These are phyloP conservation scores for Colletotrichum sp. DNA, from an alignment of 2,329 filamentous ascomycete species.

Conservation along the genomic window DNA sequence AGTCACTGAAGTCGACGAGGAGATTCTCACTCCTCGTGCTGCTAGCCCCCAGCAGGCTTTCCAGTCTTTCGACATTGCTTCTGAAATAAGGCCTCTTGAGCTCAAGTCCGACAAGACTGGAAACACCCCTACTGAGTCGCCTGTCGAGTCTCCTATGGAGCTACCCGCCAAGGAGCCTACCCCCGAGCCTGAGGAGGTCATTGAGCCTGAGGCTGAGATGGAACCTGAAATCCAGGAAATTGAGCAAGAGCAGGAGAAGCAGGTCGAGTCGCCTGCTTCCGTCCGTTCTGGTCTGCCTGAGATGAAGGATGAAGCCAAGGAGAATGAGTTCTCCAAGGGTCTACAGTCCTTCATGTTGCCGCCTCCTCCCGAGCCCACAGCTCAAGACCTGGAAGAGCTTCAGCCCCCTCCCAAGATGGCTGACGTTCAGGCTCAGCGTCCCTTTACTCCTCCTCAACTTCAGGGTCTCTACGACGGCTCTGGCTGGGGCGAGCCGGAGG, in stretches of 20 bases:
- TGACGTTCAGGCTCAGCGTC: slow-evolving; percentile 42
- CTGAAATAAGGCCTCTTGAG: slow-evolving; percentile 16
- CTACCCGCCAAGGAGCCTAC: not conserved
- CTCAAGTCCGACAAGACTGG: slow-evolving; percentile 17
- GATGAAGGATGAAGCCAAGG: slow-evolving; percentile 27
- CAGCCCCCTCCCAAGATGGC: slow-evolving; percentile 35
- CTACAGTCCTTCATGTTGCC: slow-evolving; percentile 53
- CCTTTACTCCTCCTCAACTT: slow-evolving; percentile 57
- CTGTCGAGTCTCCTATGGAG: slow-evolving; percentile 9
- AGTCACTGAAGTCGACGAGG: slow-evolving; percentile 42
- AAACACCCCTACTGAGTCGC: slow-evolving; percentile 25
- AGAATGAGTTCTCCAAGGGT: slow-evolving; percentile 44
- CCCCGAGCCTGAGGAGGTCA: not conserved
- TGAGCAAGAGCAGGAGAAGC: slow-evolving; percentile 3
- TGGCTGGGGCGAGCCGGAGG: slow-evolving; percentile 62
- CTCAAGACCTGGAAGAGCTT: slow-evolving; percentile 30
- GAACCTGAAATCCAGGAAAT: not conserved
- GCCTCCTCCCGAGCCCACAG: slow-evolving; percentile 41
- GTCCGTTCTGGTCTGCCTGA: slow-evolving; percentile 28
- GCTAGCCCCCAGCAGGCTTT: slow-evolving; percentile 38
- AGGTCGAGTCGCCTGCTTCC: slow-evolving; percentile 28
- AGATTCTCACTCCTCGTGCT: slow-evolving; percentile 54
- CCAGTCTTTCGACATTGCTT: slow-evolving; percentile 13
- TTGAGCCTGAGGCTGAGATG: not conserved
- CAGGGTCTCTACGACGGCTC: slow-evolving; percentile 69